Evolutionary conservation across 305 asterid species (phyloP), one percentile per base, ranked within the genome.

Genomic region (Solanum hybrid): DNA sequence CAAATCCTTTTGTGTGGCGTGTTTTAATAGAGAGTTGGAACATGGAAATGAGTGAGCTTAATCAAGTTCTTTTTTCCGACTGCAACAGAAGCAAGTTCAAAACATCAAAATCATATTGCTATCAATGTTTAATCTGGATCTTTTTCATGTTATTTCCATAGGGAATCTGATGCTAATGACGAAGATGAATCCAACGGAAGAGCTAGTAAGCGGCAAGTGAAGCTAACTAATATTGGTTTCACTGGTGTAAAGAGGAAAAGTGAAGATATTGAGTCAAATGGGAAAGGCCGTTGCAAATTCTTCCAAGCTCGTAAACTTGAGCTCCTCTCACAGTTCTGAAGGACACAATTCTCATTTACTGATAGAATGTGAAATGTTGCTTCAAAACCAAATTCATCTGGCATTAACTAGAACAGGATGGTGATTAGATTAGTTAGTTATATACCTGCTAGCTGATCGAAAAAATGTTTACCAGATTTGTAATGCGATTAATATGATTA

Each of bases 221-320:
- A 97, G 91, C 94, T 96, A 40, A 94, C 97, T 1, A 93, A 87
- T 87, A 88, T 93, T 22, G 98, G 99, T 56, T 93, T 96, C 91
- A 93, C 95, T 26, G 90, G 94, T 8, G 82, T n/a, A 38, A 96
- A 96, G 93, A 93, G 93, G 90, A 97, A 90, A 93, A 93, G 93
- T 90, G 99, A 96, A 93, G 99, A 96, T 66, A 94, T 93, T 22
- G 96, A 94, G 92, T 97, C 99, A 79, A 96, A 94, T 89, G 98
- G 95, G 6, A 94, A 94, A 92, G 98, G 98, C 9, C 98, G 98
- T 27, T 95, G 97, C 98, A 96, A 96, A 86, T 97, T 97, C 92
- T 95, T 97, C 90, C 99, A 94, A 91, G 92, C 99, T 92, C 99
- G 99, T 89, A 96, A 97, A 92, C 98, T 97, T 22, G 96, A 97